Evolutionary conservation across 2,329 filamentous ascomycete species (phyloP).

Genomic region (Scedosporium aurantiacum): DNA sequence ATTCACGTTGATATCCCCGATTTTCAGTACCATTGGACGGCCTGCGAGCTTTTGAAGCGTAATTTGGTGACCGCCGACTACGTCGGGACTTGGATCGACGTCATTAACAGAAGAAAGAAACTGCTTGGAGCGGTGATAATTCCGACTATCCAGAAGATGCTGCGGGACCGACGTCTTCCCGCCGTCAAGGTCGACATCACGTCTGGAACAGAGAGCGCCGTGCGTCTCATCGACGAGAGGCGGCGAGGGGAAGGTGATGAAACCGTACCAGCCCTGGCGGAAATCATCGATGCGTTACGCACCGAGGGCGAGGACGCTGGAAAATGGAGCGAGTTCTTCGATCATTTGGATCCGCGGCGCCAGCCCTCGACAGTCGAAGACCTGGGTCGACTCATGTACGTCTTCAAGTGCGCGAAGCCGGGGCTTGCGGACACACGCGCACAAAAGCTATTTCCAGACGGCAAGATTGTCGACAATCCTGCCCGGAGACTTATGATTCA

Average conservation of each 20-base stretch:
- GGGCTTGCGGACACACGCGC: background rate
- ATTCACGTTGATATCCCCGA: background rate
- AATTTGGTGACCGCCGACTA: background rate
- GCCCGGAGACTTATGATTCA: background rate
- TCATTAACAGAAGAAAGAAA: background rate
- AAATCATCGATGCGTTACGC: background rate
- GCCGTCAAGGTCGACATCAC: background rate
- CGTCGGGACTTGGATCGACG: background rate
- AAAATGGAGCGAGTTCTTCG: background rate
- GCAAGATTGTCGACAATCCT: background rate
- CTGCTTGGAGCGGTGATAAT: background rate
- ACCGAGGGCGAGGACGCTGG: background rate
- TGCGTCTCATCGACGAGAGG: background rate
- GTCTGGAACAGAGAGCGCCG: background rate
- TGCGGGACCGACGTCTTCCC: background rate
- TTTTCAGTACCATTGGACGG: background rate
- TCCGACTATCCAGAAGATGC: background rate
- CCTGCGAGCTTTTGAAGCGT: background rate
- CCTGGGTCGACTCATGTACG: background rate
- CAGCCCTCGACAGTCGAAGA: background rate
- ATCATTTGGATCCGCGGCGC: background rate
- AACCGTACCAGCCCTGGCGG: background rate
- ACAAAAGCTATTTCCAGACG: background rate
- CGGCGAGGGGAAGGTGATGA: background rate
- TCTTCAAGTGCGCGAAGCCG: background rate